A percentile compares a stretch with the other conserved stretches of the same genome.
Conservation (phyloP, 2,329 filamentous ascomycete species). For the Apiospora aurea region DNA sequence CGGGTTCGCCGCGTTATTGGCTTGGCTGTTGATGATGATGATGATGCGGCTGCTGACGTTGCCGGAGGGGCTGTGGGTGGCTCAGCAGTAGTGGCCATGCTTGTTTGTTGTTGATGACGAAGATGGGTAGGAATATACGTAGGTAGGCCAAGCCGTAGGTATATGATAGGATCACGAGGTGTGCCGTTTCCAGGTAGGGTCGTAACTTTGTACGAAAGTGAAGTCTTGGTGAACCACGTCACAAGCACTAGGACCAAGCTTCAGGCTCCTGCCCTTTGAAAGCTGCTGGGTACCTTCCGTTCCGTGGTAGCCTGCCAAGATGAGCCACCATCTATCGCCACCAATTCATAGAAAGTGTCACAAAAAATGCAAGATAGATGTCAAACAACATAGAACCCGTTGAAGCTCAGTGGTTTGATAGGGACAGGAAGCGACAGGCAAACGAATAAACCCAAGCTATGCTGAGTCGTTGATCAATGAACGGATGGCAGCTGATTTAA, state of each 20-base stretch:
- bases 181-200: not conserved
- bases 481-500: slow-evolving; percentile 10
- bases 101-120: not conserved
- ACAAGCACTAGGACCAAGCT: not conserved
- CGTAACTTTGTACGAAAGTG: not conserved
- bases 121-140: too few relatives aligned
- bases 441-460: too few relatives aligned
- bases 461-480: not conserved
- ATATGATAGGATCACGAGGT: not conserved
- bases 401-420: not conserved
- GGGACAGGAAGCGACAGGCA: not conserved
- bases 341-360: not conserved
- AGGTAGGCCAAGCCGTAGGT: too few relatives aligned
- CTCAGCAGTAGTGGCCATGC: not conserved
- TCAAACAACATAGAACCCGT: not conserved
- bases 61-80: not conserved
- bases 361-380: not conserved
- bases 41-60: not conserved
- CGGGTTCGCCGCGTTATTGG: slow-evolving; percentile 57
- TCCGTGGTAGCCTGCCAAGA: not conserved
- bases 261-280: not conserved
- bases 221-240: not conserved
- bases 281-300: not conserved
- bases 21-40: not conserved
- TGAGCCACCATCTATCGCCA: not conserved